phyloP scores from a whole-genome alignment of 306 rosid species.

The Comarum palustre region DNA sequence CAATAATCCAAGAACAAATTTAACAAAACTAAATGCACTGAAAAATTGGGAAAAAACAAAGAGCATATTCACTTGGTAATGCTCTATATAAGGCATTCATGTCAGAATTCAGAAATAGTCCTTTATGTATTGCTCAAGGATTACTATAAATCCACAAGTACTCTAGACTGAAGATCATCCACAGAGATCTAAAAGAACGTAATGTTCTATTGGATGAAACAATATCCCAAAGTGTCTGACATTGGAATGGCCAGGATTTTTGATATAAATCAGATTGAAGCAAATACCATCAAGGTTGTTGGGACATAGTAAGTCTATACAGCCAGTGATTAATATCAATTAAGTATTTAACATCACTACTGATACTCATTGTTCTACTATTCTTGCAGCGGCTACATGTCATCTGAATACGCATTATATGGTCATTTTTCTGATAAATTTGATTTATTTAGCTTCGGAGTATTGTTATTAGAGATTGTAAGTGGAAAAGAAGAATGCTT shows the following conservation, averaged over 20 bases:
- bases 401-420: constrained; percentile 15
- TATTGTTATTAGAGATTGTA: constrained; percentile 18
- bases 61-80: no score
- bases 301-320: constrained; percentile 24
- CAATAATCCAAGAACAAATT: no score
- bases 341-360: not conserved
- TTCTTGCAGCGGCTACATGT: constrained; percentile 42
- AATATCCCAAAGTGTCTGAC: constrained; percentile 21
- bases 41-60: no score
- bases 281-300: constrained; percentile 15
- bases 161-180: not conserved
- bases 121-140: no score
- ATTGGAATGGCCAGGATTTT: constrained; percentile 24
- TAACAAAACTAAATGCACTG: no score
- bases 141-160: no score
- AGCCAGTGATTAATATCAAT: no score
- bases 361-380: not conserved
- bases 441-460: constrained; percentile 23
- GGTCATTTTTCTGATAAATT: constrained; percentile 16
- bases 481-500: constrained; percentile 27
- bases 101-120: no score
- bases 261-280: constrained; percentile 11
- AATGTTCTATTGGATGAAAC: constrained; percentile 9
- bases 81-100: no score
- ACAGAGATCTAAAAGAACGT: constrained; percentile 29